These are phyloP conservation scores for Candida germanica DNA, from an alignment of 805 yeast genomes.

Conservation along the genomic window DNA sequence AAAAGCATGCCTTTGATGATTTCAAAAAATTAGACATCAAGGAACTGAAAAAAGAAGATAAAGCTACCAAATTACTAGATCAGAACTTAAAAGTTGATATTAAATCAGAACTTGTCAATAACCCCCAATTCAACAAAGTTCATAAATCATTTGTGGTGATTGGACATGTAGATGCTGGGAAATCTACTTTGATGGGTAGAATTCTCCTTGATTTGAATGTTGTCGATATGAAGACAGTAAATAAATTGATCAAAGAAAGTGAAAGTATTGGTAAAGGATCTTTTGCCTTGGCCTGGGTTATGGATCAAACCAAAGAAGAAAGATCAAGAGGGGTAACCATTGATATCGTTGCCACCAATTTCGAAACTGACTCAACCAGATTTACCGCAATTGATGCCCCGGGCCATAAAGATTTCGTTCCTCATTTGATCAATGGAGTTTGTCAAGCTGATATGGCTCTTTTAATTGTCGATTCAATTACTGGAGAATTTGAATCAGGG, in stretches of 20 bases:
- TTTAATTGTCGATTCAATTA: slow-evolving; percentile 63
- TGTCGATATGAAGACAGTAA: slow-evolving; percentile 61
- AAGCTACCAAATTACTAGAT: slow-evolving; percentile 8
- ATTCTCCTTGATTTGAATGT: slow-evolving; percentile 64
- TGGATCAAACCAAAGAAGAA: slow-evolving; percentile 80
- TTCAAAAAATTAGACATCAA: slow-evolving; percentile 26
- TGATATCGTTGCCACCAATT: slow-evolving; percentile 67
- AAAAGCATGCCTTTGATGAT: slow-evolving; percentile 41
- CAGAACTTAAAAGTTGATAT: slow-evolving; percentile 35
- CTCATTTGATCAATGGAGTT: slow-evolving; percentile 83
- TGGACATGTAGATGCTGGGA: slow-evolving; percentile 87
- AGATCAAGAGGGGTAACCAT: slow-evolving; percentile 75
- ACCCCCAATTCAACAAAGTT: slow-evolving; percentile 43
- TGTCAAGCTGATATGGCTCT: slow-evolving; percentile 75
- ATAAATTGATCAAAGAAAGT: slow-evolving; percentile 62
- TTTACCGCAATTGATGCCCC: slow-evolving; percentile 83
- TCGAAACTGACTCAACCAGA: slow-evolving; percentile 51
- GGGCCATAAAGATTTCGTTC: slow-evolving; percentile 79
- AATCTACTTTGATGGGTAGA: slow-evolving; percentile 77
- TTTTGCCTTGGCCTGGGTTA: slow-evolving; percentile 80
- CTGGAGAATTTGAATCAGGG: slow-evolving; percentile 70
- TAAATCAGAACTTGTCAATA: slow-evolving; percentile 31
- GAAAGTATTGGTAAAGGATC: slow-evolving; percentile 70
- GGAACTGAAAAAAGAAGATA: slow-evolving; percentile 7
- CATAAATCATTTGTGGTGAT: slow-evolving; percentile 72